phyloP scores from a whole-genome alignment of 2,329 filamentous ascomycete genomes.

The Fusarium duplospermum region DNA sequence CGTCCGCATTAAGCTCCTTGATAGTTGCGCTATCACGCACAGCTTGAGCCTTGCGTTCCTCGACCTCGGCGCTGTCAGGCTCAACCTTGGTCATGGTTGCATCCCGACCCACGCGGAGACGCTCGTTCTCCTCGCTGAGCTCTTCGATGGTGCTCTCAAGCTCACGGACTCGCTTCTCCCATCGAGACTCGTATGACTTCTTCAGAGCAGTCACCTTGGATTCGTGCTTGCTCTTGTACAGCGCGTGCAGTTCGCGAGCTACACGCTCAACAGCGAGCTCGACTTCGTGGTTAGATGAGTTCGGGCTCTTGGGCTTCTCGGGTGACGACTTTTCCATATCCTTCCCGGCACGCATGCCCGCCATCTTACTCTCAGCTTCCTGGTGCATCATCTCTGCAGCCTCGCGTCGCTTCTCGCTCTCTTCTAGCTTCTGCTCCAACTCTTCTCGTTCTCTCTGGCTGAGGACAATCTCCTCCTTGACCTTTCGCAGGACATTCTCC shows the following conservation, averaged over 20 bases:
- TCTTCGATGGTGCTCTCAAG: slow-evolving; percentile 79
- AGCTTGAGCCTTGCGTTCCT: slow-evolving; percentile 68
- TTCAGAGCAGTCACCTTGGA: slow-evolving; percentile 93
- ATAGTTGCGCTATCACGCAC: slow-evolving; percentile 75
- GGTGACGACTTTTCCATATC: slow-evolving; percentile 54
- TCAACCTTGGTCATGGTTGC: slow-evolving; percentile 72
- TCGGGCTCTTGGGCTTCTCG: slow-evolving; percentile 52
- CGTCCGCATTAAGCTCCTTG: slow-evolving; percentile 76
- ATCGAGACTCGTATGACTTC: slow-evolving; percentile 84
- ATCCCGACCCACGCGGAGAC: slow-evolving; percentile 74
- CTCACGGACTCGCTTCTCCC: slow-evolving; percentile 88
- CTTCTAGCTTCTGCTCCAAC: slow-evolving; percentile 79
- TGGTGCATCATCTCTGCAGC: slow-evolving; percentile 81
- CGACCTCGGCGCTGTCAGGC: slow-evolving; percentile 56
- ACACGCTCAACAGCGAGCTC: slow-evolving; percentile 90
- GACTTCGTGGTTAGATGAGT: slow-evolving; percentile 69
- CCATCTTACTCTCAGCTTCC: slow-evolving; percentile 81
- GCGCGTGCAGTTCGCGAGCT: slow-evolving; percentile 88
- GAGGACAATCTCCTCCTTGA: slow-evolving; percentile 83
- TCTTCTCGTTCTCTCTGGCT: slow-evolving; percentile 85
- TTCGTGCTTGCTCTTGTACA: slow-evolving; percentile 98
- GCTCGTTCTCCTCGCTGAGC: slow-evolving; percentile 79
- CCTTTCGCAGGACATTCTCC: slow-evolving; percentile 81
- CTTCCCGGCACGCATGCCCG: slow-evolving; percentile 75
- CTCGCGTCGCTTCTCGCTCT: slow-evolving; percentile 79